Percentiles rank a stretch among this genome's conserved stretches.
phyloP scores from a whole-genome alignment of 2,329 filamentous ascomycete species.

The Xenosphaeropsis pyriputrescens region DNA sequence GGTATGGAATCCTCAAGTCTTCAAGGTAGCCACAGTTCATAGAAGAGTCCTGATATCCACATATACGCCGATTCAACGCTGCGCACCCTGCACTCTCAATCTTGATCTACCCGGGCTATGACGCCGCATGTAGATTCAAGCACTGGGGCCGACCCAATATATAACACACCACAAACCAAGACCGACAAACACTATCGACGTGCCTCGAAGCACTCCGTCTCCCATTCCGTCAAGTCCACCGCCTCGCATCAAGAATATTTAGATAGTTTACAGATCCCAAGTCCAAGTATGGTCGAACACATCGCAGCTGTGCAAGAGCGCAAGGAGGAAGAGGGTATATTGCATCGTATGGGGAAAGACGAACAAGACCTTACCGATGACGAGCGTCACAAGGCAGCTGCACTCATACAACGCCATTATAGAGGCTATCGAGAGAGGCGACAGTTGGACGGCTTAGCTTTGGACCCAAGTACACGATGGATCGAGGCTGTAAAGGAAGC shows the following conservation, averaged over 20 bases:
- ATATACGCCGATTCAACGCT: too few species aligned
- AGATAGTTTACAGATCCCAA: constrained; percentile 12
- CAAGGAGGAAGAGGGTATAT: constrained; percentile 13
- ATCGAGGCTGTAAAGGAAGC: constrained; percentile 37
- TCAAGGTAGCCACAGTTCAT: too few species aligned
- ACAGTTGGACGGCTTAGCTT: constrained; percentile 51
- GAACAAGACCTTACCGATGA: constrained; percentile 28
- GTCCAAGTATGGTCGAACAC: constrained; percentile 25
- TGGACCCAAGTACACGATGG: constrained; percentile 24
- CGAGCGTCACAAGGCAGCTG: constrained; percentile 32
- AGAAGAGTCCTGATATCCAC: too few species aligned
- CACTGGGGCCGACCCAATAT: too few species aligned
- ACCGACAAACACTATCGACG: constrained; percentile 2
- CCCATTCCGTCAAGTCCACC: background rate
- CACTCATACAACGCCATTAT: constrained; percentile 56
- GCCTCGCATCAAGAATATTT: constrained; percentile 15
- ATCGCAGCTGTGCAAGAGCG: constrained; percentile 32
- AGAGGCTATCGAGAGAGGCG: constrained; percentile 61
- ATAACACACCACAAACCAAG: background rate
- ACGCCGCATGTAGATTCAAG: too few species aligned
- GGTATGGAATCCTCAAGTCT: too few species aligned
- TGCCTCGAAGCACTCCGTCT: constrained; percentile 4
- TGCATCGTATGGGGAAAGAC: constrained; percentile 7
- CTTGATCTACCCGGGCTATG: too few species aligned
- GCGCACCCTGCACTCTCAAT: too few species aligned